Evolutionary conservation across 176 grass and related monocot species (phyloP).

Genomic region (Areca catechu): DNA sequence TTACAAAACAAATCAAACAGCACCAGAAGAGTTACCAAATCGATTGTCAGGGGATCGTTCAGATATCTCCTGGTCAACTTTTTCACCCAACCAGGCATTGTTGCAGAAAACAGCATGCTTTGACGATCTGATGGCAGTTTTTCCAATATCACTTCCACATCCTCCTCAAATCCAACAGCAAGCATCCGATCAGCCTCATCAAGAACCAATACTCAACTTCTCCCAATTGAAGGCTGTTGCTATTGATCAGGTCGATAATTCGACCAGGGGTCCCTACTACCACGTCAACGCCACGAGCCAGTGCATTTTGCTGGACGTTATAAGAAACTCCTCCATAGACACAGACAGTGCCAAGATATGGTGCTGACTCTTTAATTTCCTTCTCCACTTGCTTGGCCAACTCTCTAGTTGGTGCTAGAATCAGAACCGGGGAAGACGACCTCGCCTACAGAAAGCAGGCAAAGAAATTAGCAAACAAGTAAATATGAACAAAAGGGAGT

Average conservation of each 20-base stretch:
- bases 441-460: slow-evolving; percentile 15
- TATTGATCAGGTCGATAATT: slow-evolving; percentile 91
- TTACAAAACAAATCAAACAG: too few species aligned
- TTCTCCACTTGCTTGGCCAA: slow-evolving; percentile 98
- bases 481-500: too few species aligned
- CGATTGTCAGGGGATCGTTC: slow-evolving; percentile 87
- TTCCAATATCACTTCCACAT: slow-evolving; percentile 96
- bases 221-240: slow-evolving; percentile 57
- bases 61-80: slow-evolving; percentile 78
- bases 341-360: slow-evolving; percentile 74
- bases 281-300: slow-evolving; percentile 89
- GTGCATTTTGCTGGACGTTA: slow-evolving; percentile 67
- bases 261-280: slow-evolving; percentile 97
- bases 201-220: slow-evolving; percentile 86
- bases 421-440: slow-evolving; percentile 64
- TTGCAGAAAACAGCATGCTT: slow-evolving; percentile 97
- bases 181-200: slow-evolving; percentile 99
- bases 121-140: slow-evolving; percentile 57
- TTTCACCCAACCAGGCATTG: slow-evolving; percentile 97
- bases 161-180: slow-evolving; percentile 97
- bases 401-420: slow-evolving; percentile 93
- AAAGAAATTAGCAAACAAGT: not conserved
- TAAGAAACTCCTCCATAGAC: slow-evolving; percentile 97
- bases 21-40: slow-evolving; percentile 44
- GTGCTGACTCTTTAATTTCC: slow-evolving; percentile 92